A percentile compares a stretch with the other conserved stretches of the same genome.
These are phyloP conservation scores for Ogataea henricii DNA, from an alignment of 805 yeast species.

Conservation along the genomic window DNA sequence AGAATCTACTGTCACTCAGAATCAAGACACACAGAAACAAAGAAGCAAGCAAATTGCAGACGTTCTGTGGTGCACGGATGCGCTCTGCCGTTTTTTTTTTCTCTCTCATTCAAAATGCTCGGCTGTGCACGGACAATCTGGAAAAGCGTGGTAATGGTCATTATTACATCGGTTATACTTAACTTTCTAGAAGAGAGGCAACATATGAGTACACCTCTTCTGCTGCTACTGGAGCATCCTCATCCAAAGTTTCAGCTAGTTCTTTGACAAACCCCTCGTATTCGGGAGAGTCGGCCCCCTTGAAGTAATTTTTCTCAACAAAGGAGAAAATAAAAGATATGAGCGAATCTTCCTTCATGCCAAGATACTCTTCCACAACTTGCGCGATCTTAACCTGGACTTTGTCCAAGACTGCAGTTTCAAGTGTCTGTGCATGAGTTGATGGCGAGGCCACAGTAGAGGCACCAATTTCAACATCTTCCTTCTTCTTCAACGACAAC, in stretches of 20 bases:
- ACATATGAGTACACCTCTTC: constrained; percentile 19
- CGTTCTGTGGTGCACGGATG: background rate
- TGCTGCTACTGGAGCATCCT: constrained; percentile 38
- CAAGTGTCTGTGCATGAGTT: too few species aligned
- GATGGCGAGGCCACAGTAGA: too few species aligned
- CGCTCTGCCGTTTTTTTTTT: background rate
- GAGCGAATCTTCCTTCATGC: constrained; percentile 54
- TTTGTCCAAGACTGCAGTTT: constrained; percentile 16
- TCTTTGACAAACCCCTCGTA: constrained; percentile 44
- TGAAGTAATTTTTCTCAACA: constrained; percentile 37
- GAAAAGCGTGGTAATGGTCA: background rate
- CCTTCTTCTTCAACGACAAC: constrained; percentile 24
- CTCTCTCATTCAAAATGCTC: too few species aligned
- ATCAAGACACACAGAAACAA: background rate
- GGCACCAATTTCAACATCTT: constrained; percentile 5
- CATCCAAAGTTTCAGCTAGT: constrained; percentile 50
- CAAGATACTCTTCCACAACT: constrained; percentile 53
- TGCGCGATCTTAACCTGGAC: constrained; percentile 41
- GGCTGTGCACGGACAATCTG: background rate
- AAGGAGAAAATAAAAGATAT: constrained; percentile 44
- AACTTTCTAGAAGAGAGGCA: constrained; percentile 1
- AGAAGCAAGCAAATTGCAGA: background rate
- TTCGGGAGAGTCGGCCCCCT: constrained; percentile 27
- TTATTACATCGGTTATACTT: background rate
- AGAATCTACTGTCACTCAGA: background rate